Evolutionary conservation across 306 rosid genomes (phyloP).

Genomic region (Rosa persica): DNA sequence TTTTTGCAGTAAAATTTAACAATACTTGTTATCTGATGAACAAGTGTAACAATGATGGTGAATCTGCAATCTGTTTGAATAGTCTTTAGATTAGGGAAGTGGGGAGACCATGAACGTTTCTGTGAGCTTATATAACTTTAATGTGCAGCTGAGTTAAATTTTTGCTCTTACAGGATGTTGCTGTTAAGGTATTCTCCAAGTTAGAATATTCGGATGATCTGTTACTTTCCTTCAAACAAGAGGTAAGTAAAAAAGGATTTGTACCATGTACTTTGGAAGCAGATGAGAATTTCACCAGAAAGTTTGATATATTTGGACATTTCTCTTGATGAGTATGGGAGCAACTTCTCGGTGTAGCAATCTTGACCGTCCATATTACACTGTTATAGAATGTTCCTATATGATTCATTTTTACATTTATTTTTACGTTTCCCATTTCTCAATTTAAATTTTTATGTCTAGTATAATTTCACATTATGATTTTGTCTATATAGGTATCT

Average conservation of each 20-base stretch:
- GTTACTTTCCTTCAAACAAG: constrained; percentile 76
- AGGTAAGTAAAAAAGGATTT: constrained; percentile 39
- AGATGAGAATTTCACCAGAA: background rate
- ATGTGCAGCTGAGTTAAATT: constrained; percentile 21
- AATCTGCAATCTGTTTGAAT: background rate
- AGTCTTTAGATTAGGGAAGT: constrained; percentile 7
- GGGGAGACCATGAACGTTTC: constrained; percentile 1
- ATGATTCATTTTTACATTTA: background rate
- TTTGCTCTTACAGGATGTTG: constrained; percentile 72
- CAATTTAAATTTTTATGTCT: constrained; percentile 9
- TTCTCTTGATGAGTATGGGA: background rate
- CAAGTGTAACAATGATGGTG: background rate
- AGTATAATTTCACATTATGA: constrained; percentile 18
- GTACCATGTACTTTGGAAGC: background rate
- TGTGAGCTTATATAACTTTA: constrained; percentile 15
- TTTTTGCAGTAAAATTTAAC: background rate
- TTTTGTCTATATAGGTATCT: constrained; percentile 57
- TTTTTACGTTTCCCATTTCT: constrained; percentile 2
- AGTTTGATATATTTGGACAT: background rate
- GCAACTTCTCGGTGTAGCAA: background rate
- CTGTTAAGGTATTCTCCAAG: constrained; percentile 85
- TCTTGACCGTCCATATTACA: background rate
- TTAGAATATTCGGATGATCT: constrained; percentile 80
- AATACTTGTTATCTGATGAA: background rate
- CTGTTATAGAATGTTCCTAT: background rate